Base-by-base conservation (phyloP, 768 basidiomycete genomes). In the Pholiota conissans region DNA sequence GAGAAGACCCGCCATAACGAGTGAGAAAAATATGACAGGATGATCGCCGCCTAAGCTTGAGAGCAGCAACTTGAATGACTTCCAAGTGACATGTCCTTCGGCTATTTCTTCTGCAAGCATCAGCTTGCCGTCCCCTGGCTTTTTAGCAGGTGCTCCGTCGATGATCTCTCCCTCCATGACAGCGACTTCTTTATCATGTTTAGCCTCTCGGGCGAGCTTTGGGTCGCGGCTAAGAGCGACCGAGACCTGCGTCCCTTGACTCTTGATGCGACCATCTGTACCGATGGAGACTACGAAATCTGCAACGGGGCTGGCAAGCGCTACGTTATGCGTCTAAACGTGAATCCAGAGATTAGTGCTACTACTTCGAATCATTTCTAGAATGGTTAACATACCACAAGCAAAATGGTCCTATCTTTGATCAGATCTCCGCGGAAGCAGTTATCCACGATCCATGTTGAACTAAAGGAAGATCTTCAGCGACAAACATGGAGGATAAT, bases 351-450 rank as follows among this genome's bases (percentile, higher is more conserved):
- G 24, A 30, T 42, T 7, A 37, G 37, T n/a, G n/a, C n/a, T 45
- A 11, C 6, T 24, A 2, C 2, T 11, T 9, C 20, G 7, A 45
- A 13, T 18, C 24, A 20, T 22, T 45, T 45, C 22, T 13, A 45
- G 42, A 22, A 11, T 26, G 11, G n/a, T n/a, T n/a, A 9, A 22
- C 42, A 24, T 60, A 83, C 83, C 27, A 95, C 93, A 32, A 97
- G 79, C 37, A 96, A 79, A 52, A 95, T 75, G 0, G 95, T 95
- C 52, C 93, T 81, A 9, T 82, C 84, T 24, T 76, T 72, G 65
- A 92, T 78, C 46, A 95, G 73, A 32, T 87, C 85, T 14, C 94
- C 93, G 56, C 79, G 78, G 37, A 97, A 77, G 64, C 91, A 93
- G 47, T 91, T 77, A 22, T 83, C 76, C 64, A 86, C 87, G 40